phyloP scores from a whole-genome alignment of 306 rosid genomes.

The Canavalia ensiformis region DNA sequence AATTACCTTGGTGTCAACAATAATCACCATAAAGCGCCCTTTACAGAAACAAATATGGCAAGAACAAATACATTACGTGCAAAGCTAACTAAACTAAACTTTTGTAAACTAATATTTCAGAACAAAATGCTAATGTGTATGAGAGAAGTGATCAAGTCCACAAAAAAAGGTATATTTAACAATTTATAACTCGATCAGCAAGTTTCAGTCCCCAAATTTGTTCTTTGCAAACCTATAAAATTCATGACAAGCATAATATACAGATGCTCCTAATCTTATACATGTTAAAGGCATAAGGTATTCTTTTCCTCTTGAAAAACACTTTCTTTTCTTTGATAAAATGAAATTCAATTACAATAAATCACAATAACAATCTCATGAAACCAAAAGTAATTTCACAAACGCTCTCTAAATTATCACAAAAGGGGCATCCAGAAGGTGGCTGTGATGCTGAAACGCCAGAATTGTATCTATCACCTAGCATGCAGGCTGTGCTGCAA shows the following conservation, averaged over 20 bases:
- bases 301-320: conserved; percentile 24
- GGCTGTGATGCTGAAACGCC: conserved; percentile 40
- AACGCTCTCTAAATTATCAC: conserved; percentile 44
- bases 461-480: conserved; percentile 48
- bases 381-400: conserved; percentile 46
- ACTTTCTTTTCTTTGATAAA: conserved; percentile 39
- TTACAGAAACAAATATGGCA: conserved; percentile 4
- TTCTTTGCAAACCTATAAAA: conserved; percentile 37
- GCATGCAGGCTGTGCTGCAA: conserved; percentile 52
- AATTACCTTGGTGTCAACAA: background rate
- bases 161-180: background rate
- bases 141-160: background rate
- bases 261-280: conserved; percentile 37
- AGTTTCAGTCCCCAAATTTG: conserved; percentile 37
- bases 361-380: conserved; percentile 44
- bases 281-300: background rate
- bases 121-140: conserved; percentile 7
- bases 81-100: background rate
- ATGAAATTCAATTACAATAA: conserved; percentile 52
- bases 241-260: conserved; percentile 43
- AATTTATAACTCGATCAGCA: conserved; percentile 8
- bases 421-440: conserved; percentile 48
- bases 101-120: background rate
- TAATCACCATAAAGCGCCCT: conserved; percentile 1
- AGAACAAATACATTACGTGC: background rate